Percentiles rank a stretch among this genome's conserved stretches.
Evolutionary conservation across 768 basidiomycete species (phyloP).

Genomic region (Pisolithus microcarpus): DNA sequence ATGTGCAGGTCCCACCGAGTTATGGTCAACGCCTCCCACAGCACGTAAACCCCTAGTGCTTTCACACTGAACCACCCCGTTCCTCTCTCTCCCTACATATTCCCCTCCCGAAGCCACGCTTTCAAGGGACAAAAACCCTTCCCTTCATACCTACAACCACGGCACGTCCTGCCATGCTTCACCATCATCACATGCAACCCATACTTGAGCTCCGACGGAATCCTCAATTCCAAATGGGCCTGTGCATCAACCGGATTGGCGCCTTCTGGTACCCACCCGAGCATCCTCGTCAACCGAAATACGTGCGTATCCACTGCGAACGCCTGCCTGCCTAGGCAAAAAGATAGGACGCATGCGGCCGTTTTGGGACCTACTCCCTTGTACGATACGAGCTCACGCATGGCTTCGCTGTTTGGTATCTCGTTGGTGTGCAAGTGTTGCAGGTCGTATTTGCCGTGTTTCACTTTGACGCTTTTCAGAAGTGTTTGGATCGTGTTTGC

Average conservation of each 20-base stretch:
- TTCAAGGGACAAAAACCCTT: slow-evolving; percentile 30
- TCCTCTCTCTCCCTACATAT: not conserved
- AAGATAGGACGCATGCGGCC: slow-evolving; percentile 54
- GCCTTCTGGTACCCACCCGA: slow-evolving; percentile 34
- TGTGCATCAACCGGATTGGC: slow-evolving; percentile 48
- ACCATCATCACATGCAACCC: slow-evolving; percentile 55
- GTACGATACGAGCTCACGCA: slow-evolving; percentile 50
- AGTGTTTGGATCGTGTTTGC: slow-evolving; percentile 48
- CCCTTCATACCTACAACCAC: slow-evolving; percentile 42
- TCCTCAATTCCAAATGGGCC: slow-evolving; percentile 46
- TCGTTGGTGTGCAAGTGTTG: slow-evolving; percentile 40
- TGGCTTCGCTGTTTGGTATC: slow-evolving; percentile 40
- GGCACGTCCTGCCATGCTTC: slow-evolving; percentile 46
- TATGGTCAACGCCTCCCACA: no score
- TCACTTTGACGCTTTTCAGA: slow-evolving; percentile 34
- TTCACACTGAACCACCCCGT: not conserved
- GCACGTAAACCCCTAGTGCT: no score
- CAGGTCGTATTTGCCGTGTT: slow-evolving; percentile 48
- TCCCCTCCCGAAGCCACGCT: slow-evolving; percentile 26
- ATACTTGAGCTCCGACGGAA: slow-evolving; percentile 50
- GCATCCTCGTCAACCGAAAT: slow-evolving; percentile 43
- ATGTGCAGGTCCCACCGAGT: no score
- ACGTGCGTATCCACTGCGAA: slow-evolving; percentile 65
- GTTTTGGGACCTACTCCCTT: slow-evolving; percentile 59
- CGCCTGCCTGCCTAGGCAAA: slow-evolving; percentile 52